Evolutionary conservation across 2,329 filamentous ascomycete species (phyloP).

Genomic region (Escovopsis weberi): DNA sequence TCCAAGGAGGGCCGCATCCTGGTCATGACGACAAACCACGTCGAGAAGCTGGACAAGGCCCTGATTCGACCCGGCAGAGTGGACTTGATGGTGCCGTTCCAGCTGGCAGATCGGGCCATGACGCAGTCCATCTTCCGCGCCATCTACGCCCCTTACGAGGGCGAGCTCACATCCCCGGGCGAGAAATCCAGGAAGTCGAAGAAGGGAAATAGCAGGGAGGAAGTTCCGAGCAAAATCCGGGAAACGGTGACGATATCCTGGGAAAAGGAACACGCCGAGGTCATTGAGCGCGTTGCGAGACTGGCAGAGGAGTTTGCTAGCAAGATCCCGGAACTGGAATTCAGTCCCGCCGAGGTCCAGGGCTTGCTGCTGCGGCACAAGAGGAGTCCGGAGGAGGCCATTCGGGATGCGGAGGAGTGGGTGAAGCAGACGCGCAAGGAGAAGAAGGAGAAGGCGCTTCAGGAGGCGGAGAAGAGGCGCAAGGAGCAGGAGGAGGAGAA

Average conservation of each 20-base stretch:
- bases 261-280: slow-evolving; percentile 18
- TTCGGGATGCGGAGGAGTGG: slow-evolving; percentile 34
- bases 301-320: slow-evolving; percentile 35
- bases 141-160: slow-evolving; percentile 40
- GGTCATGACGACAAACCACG: slow-evolving; percentile 52
- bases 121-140: slow-evolving; percentile 40
- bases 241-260: slow-evolving; percentile 16
- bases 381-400: slow-evolving; percentile 32
- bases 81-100: slow-evolving; percentile 45
- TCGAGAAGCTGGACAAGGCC: slow-evolving; percentile 46
- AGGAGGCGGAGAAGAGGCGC: slow-evolving; percentile 26
- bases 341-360: slow-evolving; percentile 47
- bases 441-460: slow-evolving; percentile 30
- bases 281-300: slow-evolving; percentile 25
- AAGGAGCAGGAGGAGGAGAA: slow-evolving; percentile 19
- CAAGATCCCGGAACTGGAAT: slow-evolving; percentile 38
- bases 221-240: slow-evolving; percentile 11
- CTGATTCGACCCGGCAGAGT: slow-evolving; percentile 48
- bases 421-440: slow-evolving; percentile 33
- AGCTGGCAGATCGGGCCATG: slow-evolving; percentile 38
- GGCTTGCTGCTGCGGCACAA: slow-evolving; percentile 44
- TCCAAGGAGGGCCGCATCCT: slow-evolving; percentile 49
- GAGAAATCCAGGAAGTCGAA: neutral
- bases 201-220: slow-evolving; percentile 1
- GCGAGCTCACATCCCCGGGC: slow-evolving; percentile 7